phyloP scores from a whole-genome alignment of 1,284 basidiomycete species.

The Pseudozyma hubeiensis region DNA sequence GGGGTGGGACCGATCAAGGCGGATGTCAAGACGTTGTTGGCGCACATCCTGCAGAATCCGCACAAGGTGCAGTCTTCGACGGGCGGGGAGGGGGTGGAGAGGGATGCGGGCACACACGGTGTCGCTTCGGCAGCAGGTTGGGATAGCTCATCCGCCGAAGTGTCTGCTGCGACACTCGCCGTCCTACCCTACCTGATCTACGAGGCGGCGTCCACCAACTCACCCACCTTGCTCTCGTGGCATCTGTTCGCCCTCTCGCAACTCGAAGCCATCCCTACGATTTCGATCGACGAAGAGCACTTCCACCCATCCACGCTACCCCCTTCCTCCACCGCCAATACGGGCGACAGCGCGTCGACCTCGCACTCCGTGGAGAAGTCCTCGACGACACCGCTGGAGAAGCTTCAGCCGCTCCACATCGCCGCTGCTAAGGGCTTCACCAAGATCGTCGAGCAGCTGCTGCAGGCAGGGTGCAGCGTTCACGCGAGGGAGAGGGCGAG shows the following conservation, averaged over 20 bases:
- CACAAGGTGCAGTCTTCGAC: slow-evolving; percentile 18
- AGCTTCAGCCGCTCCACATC: slow-evolving; percentile 79
- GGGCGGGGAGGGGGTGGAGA: neutral
- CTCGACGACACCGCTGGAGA: slow-evolving; percentile 39
- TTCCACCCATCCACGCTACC: slow-evolving; percentile 40
- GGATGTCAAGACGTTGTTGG: slow-evolving; percentile 41
- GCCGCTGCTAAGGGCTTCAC: slow-evolving; percentile 79
- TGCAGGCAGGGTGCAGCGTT: slow-evolving; percentile 85
- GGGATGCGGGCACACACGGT: neutral
- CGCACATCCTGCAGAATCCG: slow-evolving; percentile 46
- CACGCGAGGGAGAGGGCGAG: slow-evolving; percentile 78
- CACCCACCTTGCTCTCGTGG: slow-evolving; percentile 41
- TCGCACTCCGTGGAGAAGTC: slow-evolving; percentile 1
- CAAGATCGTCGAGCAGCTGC: slow-evolving; percentile 74
- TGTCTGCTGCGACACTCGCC: slow-evolving; percentile 25
- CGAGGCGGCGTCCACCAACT: slow-evolving; percentile 39
- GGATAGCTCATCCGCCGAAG: slow-evolving; percentile 33
- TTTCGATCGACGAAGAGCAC: slow-evolving; percentile 37
- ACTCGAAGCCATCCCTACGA: slow-evolving; percentile 34
- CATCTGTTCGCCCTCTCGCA: slow-evolving; percentile 43
- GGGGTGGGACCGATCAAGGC: slow-evolving; percentile 28
- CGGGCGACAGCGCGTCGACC: slow-evolving; percentile 16
- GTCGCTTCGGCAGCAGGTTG: slow-evolving; percentile 20
- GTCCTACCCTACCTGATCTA: slow-evolving; percentile 51
- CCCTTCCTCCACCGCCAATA: slow-evolving; percentile 6